Conservation (phyloP, 768 basidiomycete genomes). For the Cantharellus anzutake region DNA sequence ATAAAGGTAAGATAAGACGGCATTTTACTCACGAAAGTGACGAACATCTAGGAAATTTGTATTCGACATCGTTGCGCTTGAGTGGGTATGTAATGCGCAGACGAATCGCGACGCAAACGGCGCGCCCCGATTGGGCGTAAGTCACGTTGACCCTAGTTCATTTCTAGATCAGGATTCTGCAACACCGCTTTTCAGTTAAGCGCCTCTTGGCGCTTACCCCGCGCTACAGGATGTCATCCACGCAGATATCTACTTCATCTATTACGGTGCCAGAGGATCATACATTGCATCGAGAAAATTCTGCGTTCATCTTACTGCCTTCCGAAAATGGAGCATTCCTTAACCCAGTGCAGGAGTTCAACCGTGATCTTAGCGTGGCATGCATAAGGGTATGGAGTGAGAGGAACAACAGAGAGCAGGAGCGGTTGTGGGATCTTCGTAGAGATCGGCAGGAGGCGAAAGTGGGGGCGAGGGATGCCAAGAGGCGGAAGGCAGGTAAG, state of each 20-base stretch:
- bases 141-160: neutral
- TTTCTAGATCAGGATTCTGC: no score
- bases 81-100: neutral
- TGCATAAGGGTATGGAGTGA: slow-evolving; percentile 84
- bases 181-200: no score
- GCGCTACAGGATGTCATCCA: no score
- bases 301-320: slow-evolving; percentile 58
- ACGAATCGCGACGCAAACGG: neutral
- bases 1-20: neutral
- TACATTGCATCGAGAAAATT: slow-evolving; percentile 65
- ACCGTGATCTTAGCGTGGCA: slow-evolving; percentile 82
- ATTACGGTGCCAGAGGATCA: slow-evolving; percentile 46
- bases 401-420: slow-evolving; percentile 40
- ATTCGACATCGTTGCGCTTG: slow-evolving; percentile 2
- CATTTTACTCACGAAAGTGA: neutral
- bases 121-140: neutral
- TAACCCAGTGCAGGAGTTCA: slow-evolving; percentile 97
- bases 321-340: slow-evolving; percentile 70
- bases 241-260: neutral
- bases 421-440: slow-evolving; percentile 36
- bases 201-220: no score
- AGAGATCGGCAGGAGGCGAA: slow-evolving; percentile 24
- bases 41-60: slow-evolving; percentile 8
- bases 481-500: slow-evolving; percentile 10
- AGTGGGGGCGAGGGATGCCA: slow-evolving; percentile 15